Evolutionary conservation across 2,329 filamentous ascomycete genomes (phyloP).

Genomic region (Phaeosphaeria sp.): DNA sequence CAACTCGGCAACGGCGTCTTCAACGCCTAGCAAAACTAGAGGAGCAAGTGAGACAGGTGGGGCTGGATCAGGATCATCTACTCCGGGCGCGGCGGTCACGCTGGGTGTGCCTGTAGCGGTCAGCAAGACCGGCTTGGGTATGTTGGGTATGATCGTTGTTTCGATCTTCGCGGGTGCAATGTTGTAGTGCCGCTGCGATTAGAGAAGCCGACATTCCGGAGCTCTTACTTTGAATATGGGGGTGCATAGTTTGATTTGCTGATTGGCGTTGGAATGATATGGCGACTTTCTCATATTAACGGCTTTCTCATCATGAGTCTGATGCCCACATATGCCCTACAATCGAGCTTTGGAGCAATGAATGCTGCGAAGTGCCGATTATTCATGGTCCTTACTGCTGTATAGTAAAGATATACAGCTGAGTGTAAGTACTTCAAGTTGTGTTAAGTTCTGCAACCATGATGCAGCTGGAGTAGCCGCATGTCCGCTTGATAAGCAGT

Average conservation of each 20-base stretch:
- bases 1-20: constrained; percentile 35
- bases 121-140: constrained; percentile 36
- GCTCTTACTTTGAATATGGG: not conserved
- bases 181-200: constrained; percentile 16
- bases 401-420: too few species aligned
- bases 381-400: too few species aligned
- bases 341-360: too few species aligned
- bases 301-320: too few species aligned
- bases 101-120: constrained; percentile 22
- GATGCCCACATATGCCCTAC: too few species aligned
- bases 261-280: not conserved
- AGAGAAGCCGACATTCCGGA: not conserved
- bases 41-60: constrained; percentile 15
- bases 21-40: constrained; percentile 16
- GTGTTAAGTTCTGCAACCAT: too few species aligned
- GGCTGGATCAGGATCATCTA: constrained; percentile 4
- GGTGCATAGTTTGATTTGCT: not conserved
- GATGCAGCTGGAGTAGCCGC: too few species aligned
- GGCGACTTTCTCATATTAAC: not conserved
- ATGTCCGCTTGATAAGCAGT: too few species aligned
- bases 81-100: constrained; percentile 23
- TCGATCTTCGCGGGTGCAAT: constrained; percentile 36
- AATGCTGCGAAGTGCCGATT: too few species aligned
- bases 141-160: constrained; percentile 34
- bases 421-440: too few species aligned